phyloP scores from a whole-genome alignment of 306 rosid genomes.

The Dryas alaskensis region DNA sequence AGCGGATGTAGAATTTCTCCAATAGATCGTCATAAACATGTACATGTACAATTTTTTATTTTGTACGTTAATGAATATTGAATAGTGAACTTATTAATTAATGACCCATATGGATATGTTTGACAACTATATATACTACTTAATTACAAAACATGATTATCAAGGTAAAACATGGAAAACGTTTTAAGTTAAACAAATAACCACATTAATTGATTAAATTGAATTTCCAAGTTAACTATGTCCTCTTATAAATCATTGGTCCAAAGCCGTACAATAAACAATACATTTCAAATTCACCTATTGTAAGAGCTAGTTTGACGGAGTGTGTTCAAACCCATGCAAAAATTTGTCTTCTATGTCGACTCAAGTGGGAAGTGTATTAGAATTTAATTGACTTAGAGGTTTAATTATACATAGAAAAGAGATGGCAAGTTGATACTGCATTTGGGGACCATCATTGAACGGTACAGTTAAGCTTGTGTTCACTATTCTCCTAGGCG shows the following conservation, averaged over 20 bases:
- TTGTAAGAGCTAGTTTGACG: too few relatives aligned
- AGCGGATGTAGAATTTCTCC: not conserved
- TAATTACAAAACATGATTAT: not conserved
- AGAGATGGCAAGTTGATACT: not conserved
- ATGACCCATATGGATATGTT: not conserved
- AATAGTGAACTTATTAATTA: not conserved
- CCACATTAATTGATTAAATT: not conserved
- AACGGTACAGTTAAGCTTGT: not conserved
- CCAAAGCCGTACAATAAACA: not conserved
- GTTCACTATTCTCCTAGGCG: not conserved
- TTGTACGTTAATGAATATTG: not conserved
- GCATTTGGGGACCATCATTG: not conserved
- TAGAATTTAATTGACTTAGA: not conserved
- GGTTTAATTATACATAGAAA: not conserved
- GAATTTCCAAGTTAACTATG: not conserved
- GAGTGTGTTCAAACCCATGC: not conserved
- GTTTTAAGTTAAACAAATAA: too few relatives aligned
- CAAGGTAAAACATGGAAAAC: too few relatives aligned
- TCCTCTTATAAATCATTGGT: not conserved
- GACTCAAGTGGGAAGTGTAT: not conserved
- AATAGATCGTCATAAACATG: not conserved
- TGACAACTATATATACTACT: not conserved
- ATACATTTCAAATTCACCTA: too few relatives aligned
- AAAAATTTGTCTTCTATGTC: not conserved
- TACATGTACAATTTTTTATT: too few relatives aligned